phyloP scores from a whole-genome alignment of 2,329 filamentous ascomycete species.

The Aspergillus arachidicola region DNA sequence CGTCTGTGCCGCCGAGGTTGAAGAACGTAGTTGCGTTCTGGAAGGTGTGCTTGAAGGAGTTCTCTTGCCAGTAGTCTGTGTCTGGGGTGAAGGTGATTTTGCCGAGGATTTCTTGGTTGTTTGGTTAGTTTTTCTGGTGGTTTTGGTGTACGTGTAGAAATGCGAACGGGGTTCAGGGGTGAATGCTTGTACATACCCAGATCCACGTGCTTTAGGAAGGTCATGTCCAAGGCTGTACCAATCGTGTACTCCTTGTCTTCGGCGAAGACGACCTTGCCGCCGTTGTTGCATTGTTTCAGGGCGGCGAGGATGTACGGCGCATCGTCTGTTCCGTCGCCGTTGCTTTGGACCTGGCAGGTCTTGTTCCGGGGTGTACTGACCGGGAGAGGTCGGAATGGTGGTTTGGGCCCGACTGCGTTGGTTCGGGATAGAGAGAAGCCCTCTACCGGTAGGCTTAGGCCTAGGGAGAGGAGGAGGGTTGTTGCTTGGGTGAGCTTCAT shows the following conservation, averaged over 20 bases:
- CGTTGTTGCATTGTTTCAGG: conserved; percentile 62
- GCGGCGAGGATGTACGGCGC: conserved; percentile 56
- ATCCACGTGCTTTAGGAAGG: conserved; percentile 65
- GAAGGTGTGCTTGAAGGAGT: conserved; percentile 65
- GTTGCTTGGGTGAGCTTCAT: conserved; percentile 32
- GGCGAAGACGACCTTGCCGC: conserved; percentile 63
- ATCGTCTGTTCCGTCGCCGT: conserved; percentile 48
- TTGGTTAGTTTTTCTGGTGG: conserved; percentile 17
- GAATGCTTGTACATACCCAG: conserved; percentile 47
- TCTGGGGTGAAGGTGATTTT: conserved; percentile 66
- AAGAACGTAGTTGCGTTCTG: conserved; percentile 71
- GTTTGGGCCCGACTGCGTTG: conserved; percentile 30
- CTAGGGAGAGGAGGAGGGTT: conserved; percentile 26
- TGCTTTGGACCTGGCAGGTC: conserved; percentile 31
- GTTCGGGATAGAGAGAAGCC: conserved; percentile 25
- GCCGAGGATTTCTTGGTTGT: conserved; percentile 56
- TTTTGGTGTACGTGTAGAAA: not conserved
- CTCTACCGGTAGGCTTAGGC: conserved; percentile 22
- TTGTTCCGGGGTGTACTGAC: conserved; percentile 25
- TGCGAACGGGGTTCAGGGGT: no score
- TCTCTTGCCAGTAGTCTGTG: conserved; percentile 68
- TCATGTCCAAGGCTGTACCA: conserved; percentile 66
- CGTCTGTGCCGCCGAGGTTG: conserved; percentile 65
- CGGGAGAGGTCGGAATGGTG: conserved; percentile 34
- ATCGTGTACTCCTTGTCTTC: conserved; percentile 61